Evolutionary conservation across 1,284 basidiomycete species (phyloP).

Genomic region (Apiotrichum sp.): DNA sequence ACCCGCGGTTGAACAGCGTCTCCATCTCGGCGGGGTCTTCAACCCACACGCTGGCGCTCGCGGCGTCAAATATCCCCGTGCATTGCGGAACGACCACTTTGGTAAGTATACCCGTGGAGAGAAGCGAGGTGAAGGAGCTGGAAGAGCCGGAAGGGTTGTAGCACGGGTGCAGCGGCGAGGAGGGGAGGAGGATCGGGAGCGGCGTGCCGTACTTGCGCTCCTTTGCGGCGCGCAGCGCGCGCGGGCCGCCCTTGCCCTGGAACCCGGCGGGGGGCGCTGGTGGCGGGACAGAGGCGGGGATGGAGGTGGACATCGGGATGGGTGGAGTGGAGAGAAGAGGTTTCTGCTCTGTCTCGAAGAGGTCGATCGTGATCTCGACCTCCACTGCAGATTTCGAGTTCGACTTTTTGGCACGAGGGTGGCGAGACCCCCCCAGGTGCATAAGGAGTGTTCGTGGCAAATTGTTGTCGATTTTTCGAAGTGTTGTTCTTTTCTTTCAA

Average conservation of each 20-base stretch:
- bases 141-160: background rate
- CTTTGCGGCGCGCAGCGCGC: conserved; percentile 1
- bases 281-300: conserved; percentile 6
- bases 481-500: too few relatives aligned
- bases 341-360: too few relatives aligned
- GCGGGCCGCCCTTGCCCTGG: conserved; percentile 12
- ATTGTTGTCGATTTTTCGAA: too few relatives aligned
- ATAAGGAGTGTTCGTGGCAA: too few relatives aligned
- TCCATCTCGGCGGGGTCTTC: conserved; percentile 56
- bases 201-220: conserved; percentile 43
- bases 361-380: too few relatives aligned
- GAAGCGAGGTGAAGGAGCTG: conserved; percentile 3
- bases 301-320: background rate
- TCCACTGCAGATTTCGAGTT: too few relatives aligned
- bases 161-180: conserved; percentile 26
- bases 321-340: background rate
- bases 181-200: conserved; percentile 39
- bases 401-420: too few relatives aligned
- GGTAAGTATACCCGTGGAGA: conserved; percentile 1
- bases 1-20: conserved; percentile 80
- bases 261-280: conserved; percentile 5
- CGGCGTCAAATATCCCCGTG: conserved; percentile 60
- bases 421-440: too few relatives aligned
- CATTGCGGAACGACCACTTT: conserved; percentile 2
- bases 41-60: conserved; percentile 76